phyloP scores from a whole-genome alignment of 2,329 filamentous ascomycete genomes.

The Hypocrella siamensis region DNA sequence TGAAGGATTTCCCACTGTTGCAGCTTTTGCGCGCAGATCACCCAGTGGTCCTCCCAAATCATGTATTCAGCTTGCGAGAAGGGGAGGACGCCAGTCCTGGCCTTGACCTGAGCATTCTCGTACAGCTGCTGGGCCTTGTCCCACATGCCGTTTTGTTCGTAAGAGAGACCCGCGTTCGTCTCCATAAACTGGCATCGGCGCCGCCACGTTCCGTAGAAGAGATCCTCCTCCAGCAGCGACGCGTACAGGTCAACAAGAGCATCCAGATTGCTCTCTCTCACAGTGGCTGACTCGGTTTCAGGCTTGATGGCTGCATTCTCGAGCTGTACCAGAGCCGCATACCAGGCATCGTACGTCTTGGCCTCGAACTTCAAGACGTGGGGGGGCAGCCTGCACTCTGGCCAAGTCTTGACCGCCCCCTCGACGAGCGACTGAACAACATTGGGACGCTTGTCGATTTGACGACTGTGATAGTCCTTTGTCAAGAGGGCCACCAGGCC shows the following conservation, averaged over 20 bases:
- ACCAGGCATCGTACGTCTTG: constrained; percentile 93
- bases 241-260: constrained; percentile 90
- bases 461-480: constrained; percentile 87
- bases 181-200: constrained; percentile 92
- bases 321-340: constrained; percentile 78
- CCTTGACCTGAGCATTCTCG: constrained; percentile 92
- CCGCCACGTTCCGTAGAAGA: constrained; percentile 96
- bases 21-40: constrained; percentile 90
- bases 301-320: constrained; percentile 80
- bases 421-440: constrained; percentile 87
- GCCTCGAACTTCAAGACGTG: constrained; percentile 94
- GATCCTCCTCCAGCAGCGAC: constrained; percentile 79
- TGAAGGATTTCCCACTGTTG: constrained; percentile 98
- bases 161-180: constrained; percentile 91
- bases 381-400: constrained; percentile 81
- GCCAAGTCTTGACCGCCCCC: constrained; percentile 69
- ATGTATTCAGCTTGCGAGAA: constrained; percentile 97
- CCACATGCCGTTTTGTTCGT: constrained; percentile 99
- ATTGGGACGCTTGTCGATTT: constrained; percentile 89
- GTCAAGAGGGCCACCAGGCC: constrained; percentile 82
- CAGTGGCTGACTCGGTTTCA: constrained; percentile 64
- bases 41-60: constrained; percentile 99
- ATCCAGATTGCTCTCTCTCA: constrained; percentile 89
- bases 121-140: constrained; percentile 97
- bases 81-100: constrained; percentile 84